Conservation (phyloP, 192 early-diverging fungal genomes). For the Ambispora gerdemannii region DNA sequence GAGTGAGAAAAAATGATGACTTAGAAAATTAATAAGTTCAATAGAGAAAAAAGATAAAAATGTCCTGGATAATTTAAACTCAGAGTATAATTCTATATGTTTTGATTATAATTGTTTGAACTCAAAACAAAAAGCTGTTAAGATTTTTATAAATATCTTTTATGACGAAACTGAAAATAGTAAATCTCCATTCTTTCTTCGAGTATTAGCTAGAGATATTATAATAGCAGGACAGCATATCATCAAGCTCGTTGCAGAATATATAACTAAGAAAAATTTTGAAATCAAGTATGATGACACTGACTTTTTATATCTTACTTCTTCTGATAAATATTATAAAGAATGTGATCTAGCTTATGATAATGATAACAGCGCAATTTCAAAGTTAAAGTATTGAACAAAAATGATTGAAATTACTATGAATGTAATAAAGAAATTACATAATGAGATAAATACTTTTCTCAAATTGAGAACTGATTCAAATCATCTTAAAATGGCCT, state of each 20-base stretch:
- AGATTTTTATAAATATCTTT: constrained; percentile 21
- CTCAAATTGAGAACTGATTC: constrained; percentile 13
- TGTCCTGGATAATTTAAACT: constrained; percentile 13
- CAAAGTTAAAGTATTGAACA: background rate
- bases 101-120: constrained; percentile 11
- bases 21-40: constrained; percentile 13
- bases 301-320: constrained; percentile 24
- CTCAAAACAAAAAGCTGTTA: background rate
- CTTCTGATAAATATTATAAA: constrained; percentile 15
- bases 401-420: constrained; percentile 24
- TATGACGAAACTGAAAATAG: background rate
- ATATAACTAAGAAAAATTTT: background rate
- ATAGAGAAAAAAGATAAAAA: constrained; percentile 19
- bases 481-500: constrained; percentile 19
- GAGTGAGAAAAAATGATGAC: constrained; percentile 9
- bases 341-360: constrained; percentile 1
- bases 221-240: background rate
- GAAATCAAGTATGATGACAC: too few species aligned
- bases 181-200: constrained; percentile 5
- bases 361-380: background rate
- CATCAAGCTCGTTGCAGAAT: constrained; percentile 12
- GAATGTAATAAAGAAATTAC: background rate
- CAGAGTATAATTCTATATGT: constrained; percentile 20
- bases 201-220: background rate
- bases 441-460: constrained; percentile 6